phyloP scores from a whole-genome alignment of 1,139 yeast genomes.

The Lizanozyma gosingica region DNA sequence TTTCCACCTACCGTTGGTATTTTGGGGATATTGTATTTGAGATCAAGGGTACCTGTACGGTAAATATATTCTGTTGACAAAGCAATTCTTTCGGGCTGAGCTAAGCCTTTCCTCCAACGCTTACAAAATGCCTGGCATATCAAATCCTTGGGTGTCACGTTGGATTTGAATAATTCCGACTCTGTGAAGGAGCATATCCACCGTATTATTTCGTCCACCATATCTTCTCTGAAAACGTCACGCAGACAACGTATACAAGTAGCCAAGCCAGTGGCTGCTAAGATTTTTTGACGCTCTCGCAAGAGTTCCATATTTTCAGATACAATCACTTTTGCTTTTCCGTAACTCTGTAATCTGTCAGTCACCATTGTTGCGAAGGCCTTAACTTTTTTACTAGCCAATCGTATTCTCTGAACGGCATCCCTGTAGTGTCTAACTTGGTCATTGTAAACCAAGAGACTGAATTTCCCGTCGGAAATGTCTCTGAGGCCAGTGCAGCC shows the following conservation, averaged over 20 bases:
- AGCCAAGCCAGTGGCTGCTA: constrained; percentile 55
- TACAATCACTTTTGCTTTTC: constrained; percentile 60
- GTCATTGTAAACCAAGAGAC: constrained; percentile 65
- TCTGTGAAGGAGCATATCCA: constrained; percentile 60
- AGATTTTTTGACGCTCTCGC: constrained; percentile 41
- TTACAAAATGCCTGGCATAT: constrained; percentile 46
- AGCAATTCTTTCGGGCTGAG: constrained; percentile 1
- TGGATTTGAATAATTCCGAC: constrained; percentile 45
- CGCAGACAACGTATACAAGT: constrained; percentile 59
- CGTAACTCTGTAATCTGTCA: constrained; percentile 50
- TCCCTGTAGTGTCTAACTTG: constrained; percentile 69
- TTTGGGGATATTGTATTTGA: constrained; percentile 26
- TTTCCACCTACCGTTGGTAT: constrained; percentile 11
- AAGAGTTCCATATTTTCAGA: constrained; percentile 45
- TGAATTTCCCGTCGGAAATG: constrained; percentile 41
- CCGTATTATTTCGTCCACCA: constrained; percentile 60
- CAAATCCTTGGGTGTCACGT: constrained; percentile 37
- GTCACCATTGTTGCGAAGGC: constrained; percentile 73
- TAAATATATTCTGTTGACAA: constrained; percentile 12
- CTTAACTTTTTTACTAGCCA: constrained; percentile 56
- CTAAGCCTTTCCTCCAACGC: constrained; percentile 48
- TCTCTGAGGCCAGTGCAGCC: constrained; percentile 25
- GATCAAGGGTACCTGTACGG: constrained; percentile 25
- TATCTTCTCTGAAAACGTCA: constrained; percentile 72
- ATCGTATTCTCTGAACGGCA: constrained; percentile 56